A percentile compares a stretch with the other conserved stretches of the same genome.
Conservation (phyloP, 345 rosid species). For the Dovyalis caffra region DNA sequence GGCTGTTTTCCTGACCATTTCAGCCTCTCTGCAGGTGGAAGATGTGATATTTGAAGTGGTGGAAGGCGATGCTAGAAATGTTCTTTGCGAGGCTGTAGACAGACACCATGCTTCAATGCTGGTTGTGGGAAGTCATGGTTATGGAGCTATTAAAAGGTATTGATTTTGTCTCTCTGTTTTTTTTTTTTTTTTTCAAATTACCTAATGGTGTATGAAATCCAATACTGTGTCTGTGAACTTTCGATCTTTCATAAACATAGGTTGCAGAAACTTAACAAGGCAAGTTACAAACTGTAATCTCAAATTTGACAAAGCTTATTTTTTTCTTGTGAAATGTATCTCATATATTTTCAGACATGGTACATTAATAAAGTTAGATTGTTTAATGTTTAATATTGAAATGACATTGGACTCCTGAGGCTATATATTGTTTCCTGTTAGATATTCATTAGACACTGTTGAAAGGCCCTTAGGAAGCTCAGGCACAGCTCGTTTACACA, state of each 20-base stretch:
- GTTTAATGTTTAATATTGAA: no score
- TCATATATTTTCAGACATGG: not conserved
- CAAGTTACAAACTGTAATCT: no score
- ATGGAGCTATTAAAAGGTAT: slow-evolving; percentile 94
- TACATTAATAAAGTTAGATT: not conserved
- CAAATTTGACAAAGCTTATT: no score
- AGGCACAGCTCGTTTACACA: not conserved
- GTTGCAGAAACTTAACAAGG: no score
- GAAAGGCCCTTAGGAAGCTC: not conserved
- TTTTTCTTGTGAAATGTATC: not conserved
- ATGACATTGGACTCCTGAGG: no score
- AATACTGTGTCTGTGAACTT: no score
- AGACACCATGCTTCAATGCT: slow-evolving; percentile 80
- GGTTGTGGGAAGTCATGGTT: slow-evolving; percentile 94
- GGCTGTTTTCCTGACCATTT: not conserved
- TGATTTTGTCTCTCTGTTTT: not conserved
- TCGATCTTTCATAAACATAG: no score
- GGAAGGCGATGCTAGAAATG: slow-evolving; percentile 94
- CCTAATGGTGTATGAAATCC: not conserved
- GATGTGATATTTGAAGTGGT: slow-evolving; percentile 49
- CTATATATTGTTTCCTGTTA: not conserved
- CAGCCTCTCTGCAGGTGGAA: slow-evolving; percentile 44
- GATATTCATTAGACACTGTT: not conserved
- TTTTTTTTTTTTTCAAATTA: not conserved
- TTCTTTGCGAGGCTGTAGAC: slow-evolving; percentile 86